A percentile compares a stretch with the other conserved stretches of the same genome.
phyloP scores from a whole-genome alignment of 2,329 filamentous ascomycete genomes.

The Aspergillus viridinutans region DNA sequence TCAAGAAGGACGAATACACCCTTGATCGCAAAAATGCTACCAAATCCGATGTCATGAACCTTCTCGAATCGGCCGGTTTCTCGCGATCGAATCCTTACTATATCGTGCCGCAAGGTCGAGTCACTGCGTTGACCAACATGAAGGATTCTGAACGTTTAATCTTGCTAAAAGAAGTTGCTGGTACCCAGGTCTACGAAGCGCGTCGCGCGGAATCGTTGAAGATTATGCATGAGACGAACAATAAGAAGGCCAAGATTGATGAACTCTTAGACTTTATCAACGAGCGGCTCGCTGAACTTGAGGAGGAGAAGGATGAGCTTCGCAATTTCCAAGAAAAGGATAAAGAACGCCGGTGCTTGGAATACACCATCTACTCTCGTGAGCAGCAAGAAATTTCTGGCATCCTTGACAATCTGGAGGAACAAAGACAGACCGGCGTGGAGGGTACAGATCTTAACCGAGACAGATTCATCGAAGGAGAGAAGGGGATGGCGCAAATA shows the following conservation, averaged over 20 bases:
- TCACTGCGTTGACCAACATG: slow-evolving; percentile 97
- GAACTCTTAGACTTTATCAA: slow-evolving; percentile 88
- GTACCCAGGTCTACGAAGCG: slow-evolving; percentile 94
- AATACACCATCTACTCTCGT: slow-evolving; percentile 90
- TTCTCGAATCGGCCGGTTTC: slow-evolving; percentile 93
- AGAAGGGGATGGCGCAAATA: slow-evolving; percentile 72
- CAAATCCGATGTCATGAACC: slow-evolving; percentile 88
- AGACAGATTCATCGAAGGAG: slow-evolving; percentile 69
- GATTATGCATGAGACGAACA: slow-evolving; percentile 95
- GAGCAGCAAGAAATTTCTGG: slow-evolving; percentile 77
- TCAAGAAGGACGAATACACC: slow-evolving; percentile 98
- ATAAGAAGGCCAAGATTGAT: slow-evolving; percentile 91
- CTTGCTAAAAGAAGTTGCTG: slow-evolving; percentile 94
- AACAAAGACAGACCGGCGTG: slow-evolving; percentile 72
- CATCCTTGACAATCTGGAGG: slow-evolving; percentile 77
- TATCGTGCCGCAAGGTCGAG: slow-evolving; percentile 94
- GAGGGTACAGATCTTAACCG: slow-evolving; percentile 81
- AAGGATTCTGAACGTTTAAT: slow-evolving; percentile 89
- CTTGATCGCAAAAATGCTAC: slow-evolving; percentile 95
- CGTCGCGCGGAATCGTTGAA: slow-evolving; percentile 87
- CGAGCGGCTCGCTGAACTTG: slow-evolving; percentile 79
- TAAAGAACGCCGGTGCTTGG: slow-evolving; percentile 80
- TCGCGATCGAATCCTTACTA: slow-evolving; percentile 98
- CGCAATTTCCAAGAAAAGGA: slow-evolving; percentile 94
- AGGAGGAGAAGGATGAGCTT: slow-evolving; percentile 96